Evolutionary conservation across 306 rosid genomes (phyloP), one percentile per base, ranked within the genome.

Genomic region (Cicer chorassanicum): DNA sequence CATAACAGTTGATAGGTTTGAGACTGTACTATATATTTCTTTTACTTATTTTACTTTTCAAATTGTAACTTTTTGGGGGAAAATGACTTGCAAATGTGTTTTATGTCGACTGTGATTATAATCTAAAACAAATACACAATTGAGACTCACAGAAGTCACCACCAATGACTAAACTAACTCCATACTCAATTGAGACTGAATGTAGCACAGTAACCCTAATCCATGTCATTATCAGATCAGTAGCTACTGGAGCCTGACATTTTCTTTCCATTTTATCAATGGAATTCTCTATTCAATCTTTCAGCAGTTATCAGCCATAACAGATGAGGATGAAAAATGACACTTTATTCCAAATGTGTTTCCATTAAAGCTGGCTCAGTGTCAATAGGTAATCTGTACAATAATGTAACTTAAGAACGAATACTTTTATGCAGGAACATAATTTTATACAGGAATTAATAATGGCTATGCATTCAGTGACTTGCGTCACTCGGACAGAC

Each of bases 351-450:
- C 24, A 66, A 68, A 77, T 69, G 68, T 56, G 40, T 68, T 66
- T 50, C 75, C 68, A 40, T 41, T 18, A 57, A 44, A 60, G 75
- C 44, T 70, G 77, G 70, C 82, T 18, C 53, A 9, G 68, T 49
- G 63, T 65, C 77, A 64, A 67, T 24, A 68, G 68, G 60, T 73
- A 69, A 75, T 68, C 79, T 86, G 85, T 86, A 81, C 90, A 83
- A 55, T 13, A 80, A 43, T 70, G 74, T 11, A 48, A 72, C 62
- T 19, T 14, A 10, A 49, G 74, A 55, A 70, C 45, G 65, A 83
- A 83, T 59, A 45, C 13, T 65, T 56, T 45, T 29, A 65, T 55
- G 43, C 36, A 65, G 15, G 21, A 46, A 71, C 62, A 83, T 51
- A 61, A 66, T 65, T 63, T 75, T 78, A 72, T 81, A 72, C 82